Percentiles rank a stretch among this genome's conserved stretches.
Evolutionary conservation across 2,329 filamentous ascomycete species (phyloP).

Genomic region (Fusarium oligoseptatum): DNA sequence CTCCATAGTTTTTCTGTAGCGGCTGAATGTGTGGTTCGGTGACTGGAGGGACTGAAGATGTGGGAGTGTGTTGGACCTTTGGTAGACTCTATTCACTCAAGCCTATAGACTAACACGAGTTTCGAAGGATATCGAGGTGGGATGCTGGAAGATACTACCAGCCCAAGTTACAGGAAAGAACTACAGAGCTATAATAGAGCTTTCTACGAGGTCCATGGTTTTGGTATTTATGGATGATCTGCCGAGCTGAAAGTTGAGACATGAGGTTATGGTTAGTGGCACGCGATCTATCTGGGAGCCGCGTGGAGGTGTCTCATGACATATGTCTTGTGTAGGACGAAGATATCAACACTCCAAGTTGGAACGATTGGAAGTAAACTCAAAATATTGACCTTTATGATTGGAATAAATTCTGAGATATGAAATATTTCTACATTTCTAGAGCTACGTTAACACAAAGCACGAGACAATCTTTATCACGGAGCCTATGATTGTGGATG

Average conservation of each 20-base stretch:
- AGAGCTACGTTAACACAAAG: not conserved
- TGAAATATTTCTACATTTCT: not conserved
- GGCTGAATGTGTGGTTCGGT: not conserved
- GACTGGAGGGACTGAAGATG: not conserved
- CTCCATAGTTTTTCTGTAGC: conserved; percentile 17
- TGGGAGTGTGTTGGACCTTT: not conserved
- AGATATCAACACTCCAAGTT: no score
- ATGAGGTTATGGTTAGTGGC: conserved; percentile 20
- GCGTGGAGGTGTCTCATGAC: conserved; percentile 28
- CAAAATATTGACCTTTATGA: not conserved
- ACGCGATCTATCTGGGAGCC: conserved; percentile 25
- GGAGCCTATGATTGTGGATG: no score
- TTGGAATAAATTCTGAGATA: not conserved
- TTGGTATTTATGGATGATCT: not conserved
- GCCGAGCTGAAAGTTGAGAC: not conserved
- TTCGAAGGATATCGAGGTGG: not conserved
- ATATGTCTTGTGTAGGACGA: conserved; percentile 7
- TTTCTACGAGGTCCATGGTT: not conserved
- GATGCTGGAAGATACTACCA: not conserved
- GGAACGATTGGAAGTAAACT: not conserved
- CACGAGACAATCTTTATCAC: not conserved
- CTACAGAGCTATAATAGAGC: not conserved
- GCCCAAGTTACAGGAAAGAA: not conserved
- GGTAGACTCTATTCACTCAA: not conserved
- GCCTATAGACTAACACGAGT: not conserved